These are phyloP conservation scores for Potentilla sterilis DNA, from an alignment of 306 rosid genomes.

Conservation along the genomic window DNA sequence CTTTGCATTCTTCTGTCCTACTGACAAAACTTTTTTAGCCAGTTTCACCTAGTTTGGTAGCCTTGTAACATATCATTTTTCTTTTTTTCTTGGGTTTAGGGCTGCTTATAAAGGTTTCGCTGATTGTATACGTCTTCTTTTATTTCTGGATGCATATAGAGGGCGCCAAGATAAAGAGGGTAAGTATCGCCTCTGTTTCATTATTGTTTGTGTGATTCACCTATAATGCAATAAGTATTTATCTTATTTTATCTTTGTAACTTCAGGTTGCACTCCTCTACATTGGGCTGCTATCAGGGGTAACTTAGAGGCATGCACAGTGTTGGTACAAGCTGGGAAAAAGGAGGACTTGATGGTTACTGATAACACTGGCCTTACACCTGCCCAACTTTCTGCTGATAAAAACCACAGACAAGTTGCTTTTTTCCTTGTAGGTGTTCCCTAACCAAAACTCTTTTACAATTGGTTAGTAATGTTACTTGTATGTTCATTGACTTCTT, in stretches of 20 bases:
- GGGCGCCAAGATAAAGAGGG: conserved; percentile 98
- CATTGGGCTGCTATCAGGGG: conserved; percentile 99
- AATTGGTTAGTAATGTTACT: conserved; percentile 37
- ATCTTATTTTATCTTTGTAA: conserved; percentile 21
- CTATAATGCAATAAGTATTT: conserved; percentile 13
- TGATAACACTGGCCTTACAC: conserved; percentile 94
- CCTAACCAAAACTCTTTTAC: conserved; percentile 37
- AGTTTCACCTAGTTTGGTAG: conserved; percentile 3
- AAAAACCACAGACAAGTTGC: conserved; percentile 99
- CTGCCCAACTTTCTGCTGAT: conserved; percentile 97
- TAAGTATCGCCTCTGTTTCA: conserved; percentile 29
- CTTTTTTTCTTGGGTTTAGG: conserved; percentile 47
- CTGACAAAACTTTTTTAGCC: conserved; percentile 3
- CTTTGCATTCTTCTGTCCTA: not conserved
- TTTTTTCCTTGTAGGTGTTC: conserved; percentile 93
- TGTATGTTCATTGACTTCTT: conserved; percentile 10
- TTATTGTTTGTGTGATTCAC: conserved; percentile 2
- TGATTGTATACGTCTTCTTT: conserved; percentile 85
- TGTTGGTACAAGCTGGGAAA: conserved; percentile 96
- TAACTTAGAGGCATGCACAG: conserved; percentile 95
- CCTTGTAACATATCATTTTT: not conserved
- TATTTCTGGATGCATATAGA: conserved; percentile 87
- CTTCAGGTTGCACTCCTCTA: conserved; percentile 91
- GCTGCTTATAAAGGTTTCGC: conserved; percentile 99
- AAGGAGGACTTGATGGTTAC: conserved; percentile 89